Conservation (phyloP, 805 yeast species). For the Sugiyamaella floridensis region DNA sequence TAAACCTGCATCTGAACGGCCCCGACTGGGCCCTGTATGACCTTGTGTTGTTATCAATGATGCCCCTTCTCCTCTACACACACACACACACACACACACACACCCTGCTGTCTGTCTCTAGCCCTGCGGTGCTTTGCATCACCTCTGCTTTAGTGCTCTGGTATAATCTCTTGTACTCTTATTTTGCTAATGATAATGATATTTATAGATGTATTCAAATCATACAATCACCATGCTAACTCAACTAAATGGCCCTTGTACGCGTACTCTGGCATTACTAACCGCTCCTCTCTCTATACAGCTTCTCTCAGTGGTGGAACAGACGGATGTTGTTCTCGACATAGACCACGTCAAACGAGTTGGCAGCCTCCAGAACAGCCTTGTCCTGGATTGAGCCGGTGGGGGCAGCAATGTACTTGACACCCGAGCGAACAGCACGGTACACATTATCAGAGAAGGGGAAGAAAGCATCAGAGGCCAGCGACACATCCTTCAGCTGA, state of each 20-base stretch:
- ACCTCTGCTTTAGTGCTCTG: background rate
- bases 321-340: constrained; percentile 96
- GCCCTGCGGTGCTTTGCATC: too few relatives aligned
- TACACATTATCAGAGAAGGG: constrained; percentile 99
- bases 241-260: too few relatives aligned
- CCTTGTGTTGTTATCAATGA: too few relatives aligned
- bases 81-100: too few relatives aligned
- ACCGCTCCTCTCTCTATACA: background rate
- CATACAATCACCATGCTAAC: background rate
- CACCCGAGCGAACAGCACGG: constrained; percentile 96
- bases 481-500: constrained; percentile 77
- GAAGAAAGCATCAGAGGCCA: constrained; percentile 98
- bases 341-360: constrained; percentile 80
- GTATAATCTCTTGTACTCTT: background rate
- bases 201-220: background rate
- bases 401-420: constrained; percentile 92
- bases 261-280: background rate
- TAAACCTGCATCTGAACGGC: too few relatives aligned
- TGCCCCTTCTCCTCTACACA: too few relatives aligned
- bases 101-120: too few relatives aligned
- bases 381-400: constrained; percentile 97
- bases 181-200: constrained; percentile 1
- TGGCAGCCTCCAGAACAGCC: constrained; percentile 94
- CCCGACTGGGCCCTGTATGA: too few relatives aligned
- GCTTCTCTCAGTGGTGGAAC: constrained; percentile 78